Conservation (phyloP, 2,329 filamentous ascomycete species). For the Aspergillus spinulosporus region DNA sequence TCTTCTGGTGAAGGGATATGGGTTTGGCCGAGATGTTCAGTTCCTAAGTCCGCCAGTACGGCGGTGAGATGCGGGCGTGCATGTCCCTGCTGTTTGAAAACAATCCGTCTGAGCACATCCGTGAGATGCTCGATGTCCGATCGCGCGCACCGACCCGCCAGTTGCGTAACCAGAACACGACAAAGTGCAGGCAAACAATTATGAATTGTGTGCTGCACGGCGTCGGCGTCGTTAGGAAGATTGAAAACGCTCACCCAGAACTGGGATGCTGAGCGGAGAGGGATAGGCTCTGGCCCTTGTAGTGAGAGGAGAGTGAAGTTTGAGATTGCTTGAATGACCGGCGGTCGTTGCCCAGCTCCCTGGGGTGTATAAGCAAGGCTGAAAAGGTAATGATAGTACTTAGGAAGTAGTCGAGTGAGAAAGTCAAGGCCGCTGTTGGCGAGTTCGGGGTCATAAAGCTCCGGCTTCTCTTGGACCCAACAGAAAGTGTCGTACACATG, state of each 20-base stretch:
- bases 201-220: constrained; percentile 34
- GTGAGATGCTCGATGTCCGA: constrained; percentile 46
- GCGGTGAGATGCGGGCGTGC: constrained; percentile 40
- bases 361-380: constrained; percentile 30
- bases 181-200: constrained; percentile 41
- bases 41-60: constrained; percentile 36
- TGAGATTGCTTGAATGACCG: constrained; percentile 37
- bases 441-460: constrained; percentile 43
- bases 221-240: constrained; percentile 31
- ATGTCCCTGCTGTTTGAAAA: constrained; percentile 44
- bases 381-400: constrained; percentile 44
- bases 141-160: constrained; percentile 47
- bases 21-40: constrained; percentile 23
- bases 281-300: constrained; percentile 45
- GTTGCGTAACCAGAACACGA: constrained; percentile 41
- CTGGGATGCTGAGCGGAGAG: constrained; percentile 46
- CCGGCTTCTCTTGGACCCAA: constrained; percentile 37
- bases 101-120: constrained; percentile 43
- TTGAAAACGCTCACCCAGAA: constrained; percentile 46
- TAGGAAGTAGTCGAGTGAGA: constrained; percentile 43
- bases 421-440: constrained; percentile 49
- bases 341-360: constrained; percentile 24
- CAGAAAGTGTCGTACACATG: constrained; percentile 43
- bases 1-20: constrained; percentile 36
- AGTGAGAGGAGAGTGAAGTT: constrained; percentile 45